Conservation (phyloP, 129 eudicot genomes). For the Tagetes patula region DNA sequence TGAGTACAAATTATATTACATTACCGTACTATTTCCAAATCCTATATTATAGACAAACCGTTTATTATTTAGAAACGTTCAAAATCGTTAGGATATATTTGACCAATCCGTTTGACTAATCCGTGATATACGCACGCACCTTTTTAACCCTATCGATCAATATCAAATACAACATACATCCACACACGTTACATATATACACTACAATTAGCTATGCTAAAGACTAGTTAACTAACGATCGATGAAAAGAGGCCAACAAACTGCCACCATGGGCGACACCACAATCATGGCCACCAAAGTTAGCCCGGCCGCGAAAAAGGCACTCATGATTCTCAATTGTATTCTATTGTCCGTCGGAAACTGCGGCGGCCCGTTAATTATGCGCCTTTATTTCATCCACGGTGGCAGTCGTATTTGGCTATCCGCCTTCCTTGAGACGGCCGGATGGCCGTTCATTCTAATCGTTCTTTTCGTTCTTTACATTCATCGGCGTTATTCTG, state of each 20-base stretch:
- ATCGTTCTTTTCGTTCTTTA: constrained; percentile 19
- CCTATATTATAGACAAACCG: neutral
- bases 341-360: constrained; percentile 33
- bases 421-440: constrained; percentile 36
- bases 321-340: constrained; percentile 36
- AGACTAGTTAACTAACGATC: neutral
- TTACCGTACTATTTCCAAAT: neutral
- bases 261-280: neutral
- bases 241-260: neutral
- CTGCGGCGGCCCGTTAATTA: constrained; percentile 43
- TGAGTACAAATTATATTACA: neutral
- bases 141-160: neutral
- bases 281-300: constrained; percentile 14
- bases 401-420: constrained; percentile 51
- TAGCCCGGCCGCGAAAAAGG: constrained; percentile 25
- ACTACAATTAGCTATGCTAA: neutral
- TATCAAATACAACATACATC: too few relatives aligned
- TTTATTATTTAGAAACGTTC: neutral
- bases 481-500: neutral
- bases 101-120: neutral
- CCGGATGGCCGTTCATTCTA: constrained; percentile 42
- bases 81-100: neutral
- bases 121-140: neutral
- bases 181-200: neutral
- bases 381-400: constrained; percentile 49